A percentile compares a stretch with the other conserved stretches of the same genome.
These are phyloP conservation scores for Saccharomycopsis microspora DNA, from an alignment of 805 yeast species.

Conservation along the genomic window DNA sequence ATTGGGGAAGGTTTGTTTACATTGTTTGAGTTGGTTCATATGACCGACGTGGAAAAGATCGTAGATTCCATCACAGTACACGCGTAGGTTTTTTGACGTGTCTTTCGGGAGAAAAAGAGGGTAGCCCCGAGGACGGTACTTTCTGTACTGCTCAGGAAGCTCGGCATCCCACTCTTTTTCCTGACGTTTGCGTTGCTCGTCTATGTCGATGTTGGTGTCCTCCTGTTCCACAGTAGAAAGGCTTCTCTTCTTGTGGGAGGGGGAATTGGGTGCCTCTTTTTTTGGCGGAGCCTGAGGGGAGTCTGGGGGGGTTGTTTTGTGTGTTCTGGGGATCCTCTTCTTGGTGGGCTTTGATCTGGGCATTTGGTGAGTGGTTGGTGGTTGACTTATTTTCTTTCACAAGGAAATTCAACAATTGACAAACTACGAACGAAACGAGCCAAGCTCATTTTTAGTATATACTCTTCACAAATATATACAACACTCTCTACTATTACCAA, in stretches of 20 bases:
- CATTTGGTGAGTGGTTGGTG: no score
- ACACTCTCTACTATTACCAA: no score
- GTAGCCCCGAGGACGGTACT: conserved; percentile 72
- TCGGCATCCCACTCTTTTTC: conserved; percentile 54
- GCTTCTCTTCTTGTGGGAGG: conserved; percentile 2
- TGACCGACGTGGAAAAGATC: conserved; percentile 95
- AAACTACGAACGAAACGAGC: no score
- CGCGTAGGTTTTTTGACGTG: conserved; percentile 80
- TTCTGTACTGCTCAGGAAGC: conserved; percentile 59
- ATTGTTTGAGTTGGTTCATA: conserved; percentile 95
- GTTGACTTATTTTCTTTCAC: no score
- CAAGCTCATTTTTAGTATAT: no score
- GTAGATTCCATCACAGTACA: conserved; percentile 98
- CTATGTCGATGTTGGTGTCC: neutral
- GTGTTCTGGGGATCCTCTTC: neutral
- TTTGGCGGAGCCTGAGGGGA: neutral
- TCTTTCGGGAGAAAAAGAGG: conserved; percentile 56
- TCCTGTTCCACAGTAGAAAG: conserved; percentile 3
- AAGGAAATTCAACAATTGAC: no score
- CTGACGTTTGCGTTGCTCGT: neutral
- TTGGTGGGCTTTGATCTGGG: neutral
- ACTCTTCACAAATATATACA: no score
- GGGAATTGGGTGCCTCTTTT: neutral
- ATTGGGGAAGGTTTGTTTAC: conserved; percentile 82
- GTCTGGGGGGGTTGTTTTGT: neutral